These are phyloP conservation scores for Debaryomyces fabryi DNA, from an alignment of 1,139 yeast species.

Conservation along the genomic window DNA sequence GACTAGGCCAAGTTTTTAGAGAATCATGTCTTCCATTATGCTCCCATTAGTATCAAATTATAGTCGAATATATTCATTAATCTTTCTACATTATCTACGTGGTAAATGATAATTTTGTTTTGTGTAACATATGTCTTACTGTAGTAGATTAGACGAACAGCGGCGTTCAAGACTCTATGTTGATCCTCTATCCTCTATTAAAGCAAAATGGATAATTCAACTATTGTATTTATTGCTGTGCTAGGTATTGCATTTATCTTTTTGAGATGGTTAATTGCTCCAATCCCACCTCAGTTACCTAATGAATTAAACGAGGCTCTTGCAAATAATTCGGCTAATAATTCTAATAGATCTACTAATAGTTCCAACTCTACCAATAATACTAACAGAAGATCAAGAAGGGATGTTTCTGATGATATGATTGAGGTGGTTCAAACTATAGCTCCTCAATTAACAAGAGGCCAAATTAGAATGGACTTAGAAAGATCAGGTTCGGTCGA, in stretches of 20 bases:
- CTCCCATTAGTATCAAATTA: background rate
- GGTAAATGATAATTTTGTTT: background rate
- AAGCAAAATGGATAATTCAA: slow-evolving; percentile 52
- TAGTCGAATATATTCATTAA: background rate
- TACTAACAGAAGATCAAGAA: slow-evolving; percentile 30
- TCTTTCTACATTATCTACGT: background rate
- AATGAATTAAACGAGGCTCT: slow-evolving; percentile 24
- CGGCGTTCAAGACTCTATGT: background rate
- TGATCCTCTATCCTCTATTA: background rate
- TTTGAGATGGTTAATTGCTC: slow-evolving; percentile 62
- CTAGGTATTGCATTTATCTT: slow-evolving; percentile 56
- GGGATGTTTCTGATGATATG: slow-evolving; percentile 79
- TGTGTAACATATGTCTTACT: background rate
- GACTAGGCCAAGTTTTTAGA: background rate
- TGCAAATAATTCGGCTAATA: slow-evolving; percentile 5
- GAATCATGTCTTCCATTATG: background rate
- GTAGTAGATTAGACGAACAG: slow-evolving; percentile 1
- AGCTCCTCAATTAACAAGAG: slow-evolving; percentile 71
- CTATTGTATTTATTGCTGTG: slow-evolving; percentile 52
- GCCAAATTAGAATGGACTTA: slow-evolving; percentile 68
- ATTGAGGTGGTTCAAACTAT: slow-evolving; percentile 81
- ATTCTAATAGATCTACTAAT: background rate
- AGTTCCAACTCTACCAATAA: background rate
- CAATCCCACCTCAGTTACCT: slow-evolving; percentile 44
- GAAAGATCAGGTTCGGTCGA: slow-evolving; percentile 80